phyloP scores from a whole-genome alignment of 805 yeast species.

The Sugiyamaella qingdaonensis region DNA sequence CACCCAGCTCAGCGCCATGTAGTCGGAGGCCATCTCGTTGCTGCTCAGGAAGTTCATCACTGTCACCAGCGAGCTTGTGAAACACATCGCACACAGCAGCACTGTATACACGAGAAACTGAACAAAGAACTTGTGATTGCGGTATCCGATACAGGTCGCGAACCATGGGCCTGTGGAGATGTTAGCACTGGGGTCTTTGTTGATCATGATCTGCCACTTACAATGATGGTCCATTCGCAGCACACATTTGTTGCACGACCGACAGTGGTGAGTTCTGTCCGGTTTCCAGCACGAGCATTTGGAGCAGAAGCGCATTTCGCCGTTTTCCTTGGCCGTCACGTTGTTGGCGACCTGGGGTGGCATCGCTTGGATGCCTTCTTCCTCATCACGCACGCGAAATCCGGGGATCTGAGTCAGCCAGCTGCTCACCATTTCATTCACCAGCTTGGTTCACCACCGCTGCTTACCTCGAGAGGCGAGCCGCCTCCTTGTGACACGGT shows the following conservation, averaged over 20 bases:
- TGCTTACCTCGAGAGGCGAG: conserved; percentile 30
- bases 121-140: conserved; percentile 73
- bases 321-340: conserved; percentile 39
- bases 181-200: background rate
- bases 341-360: conserved; percentile 29
- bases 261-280: conserved; percentile 42
- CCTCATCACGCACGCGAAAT: conserved; percentile 22
- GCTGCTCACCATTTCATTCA: background rate
- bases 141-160: conserved; percentile 78
- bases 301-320: conserved; percentile 37
- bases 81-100: conserved; percentile 43
- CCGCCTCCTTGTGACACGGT: conserved; percentile 32
- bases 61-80: conserved; percentile 34
- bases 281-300: conserved; percentile 43
- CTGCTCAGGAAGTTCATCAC: conserved; percentile 24
- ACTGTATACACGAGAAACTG: conserved; percentile 63
- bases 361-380: conserved; percentile 21
- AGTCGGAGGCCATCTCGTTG: conserved; percentile 23
- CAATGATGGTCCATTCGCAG: conserved; percentile 60
- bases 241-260: conserved; percentile 37
- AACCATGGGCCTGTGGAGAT: conserved; percentile 67
- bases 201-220: background rate
- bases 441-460: background rate
- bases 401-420: conserved; percentile 14
- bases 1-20: conserved; percentile 55